Conservation (phyloP, 2,329 filamentous ascomycete species). For the Pyrenophora tritici-repentis region DNA sequence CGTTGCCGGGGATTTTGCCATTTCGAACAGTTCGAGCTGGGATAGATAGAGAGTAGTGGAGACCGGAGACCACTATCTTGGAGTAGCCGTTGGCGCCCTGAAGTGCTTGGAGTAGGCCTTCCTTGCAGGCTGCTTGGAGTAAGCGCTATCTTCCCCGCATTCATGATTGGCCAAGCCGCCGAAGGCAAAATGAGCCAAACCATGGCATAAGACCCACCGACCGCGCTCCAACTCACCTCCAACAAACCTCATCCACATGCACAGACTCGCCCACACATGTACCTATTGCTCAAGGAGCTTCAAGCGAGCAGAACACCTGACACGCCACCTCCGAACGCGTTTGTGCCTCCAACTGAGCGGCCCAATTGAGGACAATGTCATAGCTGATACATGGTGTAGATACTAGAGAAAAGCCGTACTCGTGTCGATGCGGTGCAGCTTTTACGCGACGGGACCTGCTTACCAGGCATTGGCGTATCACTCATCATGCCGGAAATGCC, state of each 20-base stretch:
- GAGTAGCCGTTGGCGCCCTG: not conserved
- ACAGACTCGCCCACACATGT: conserved; percentile 32
- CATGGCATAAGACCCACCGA: conserved; percentile 8
- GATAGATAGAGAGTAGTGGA: too few species aligned
- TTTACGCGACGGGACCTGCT: conserved; percentile 39
- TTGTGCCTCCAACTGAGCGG: conserved; percentile 16
- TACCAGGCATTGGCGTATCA: conserved; percentile 39
- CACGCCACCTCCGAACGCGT: conserved; percentile 40
- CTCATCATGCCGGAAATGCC: conserved; percentile 25
- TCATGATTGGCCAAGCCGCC: conserved; percentile 3
- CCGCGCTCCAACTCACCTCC: conserved; percentile 19
- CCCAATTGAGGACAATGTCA: conserved; percentile 1
- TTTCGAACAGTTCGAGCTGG: too few species aligned
- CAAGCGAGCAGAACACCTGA: conserved; percentile 40
- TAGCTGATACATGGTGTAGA: conserved; percentile 26
- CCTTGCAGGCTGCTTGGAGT: conserved; percentile 1
- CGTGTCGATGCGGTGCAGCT: conserved; percentile 33
- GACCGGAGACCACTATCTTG: conserved; percentile 2
- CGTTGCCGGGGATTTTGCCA: too few species aligned
- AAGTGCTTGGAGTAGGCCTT: not conserved
- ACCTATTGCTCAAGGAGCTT: conserved; percentile 34
- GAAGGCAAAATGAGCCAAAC: conserved; percentile 2
- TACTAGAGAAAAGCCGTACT: conserved; percentile 39
- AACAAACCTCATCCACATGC: conserved; percentile 27
- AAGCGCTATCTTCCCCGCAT: conserved; percentile 9